Evolutionary conservation across 139 green algal species (phyloP).

Genomic region (Mesotaenium endlicherianum): DNA sequence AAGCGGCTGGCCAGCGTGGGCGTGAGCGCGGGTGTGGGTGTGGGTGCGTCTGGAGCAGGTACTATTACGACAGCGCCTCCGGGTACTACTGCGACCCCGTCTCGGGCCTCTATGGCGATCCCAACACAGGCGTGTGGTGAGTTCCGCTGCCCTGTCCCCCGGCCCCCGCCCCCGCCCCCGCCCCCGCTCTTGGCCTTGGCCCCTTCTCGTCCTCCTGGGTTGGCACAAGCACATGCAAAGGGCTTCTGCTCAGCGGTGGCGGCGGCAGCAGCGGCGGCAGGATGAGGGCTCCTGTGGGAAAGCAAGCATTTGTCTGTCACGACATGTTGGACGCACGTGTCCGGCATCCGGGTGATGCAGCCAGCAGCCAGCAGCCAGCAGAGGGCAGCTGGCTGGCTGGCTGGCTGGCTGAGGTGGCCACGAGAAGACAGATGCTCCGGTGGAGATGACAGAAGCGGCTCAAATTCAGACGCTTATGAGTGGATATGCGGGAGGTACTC

Average conservation of each 20-base stretch:
- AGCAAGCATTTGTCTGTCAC: no score
- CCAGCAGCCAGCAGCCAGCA: no score
- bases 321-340: no score
- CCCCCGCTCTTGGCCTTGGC: background rate
- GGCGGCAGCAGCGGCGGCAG: background rate
- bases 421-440: no score
- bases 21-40: background rate
- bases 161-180: background rate
- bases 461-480: no score
- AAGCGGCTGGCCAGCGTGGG: background rate
- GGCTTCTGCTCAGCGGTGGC: background rate
- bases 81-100: conserved; percentile 23
- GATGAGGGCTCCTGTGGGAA: no score
- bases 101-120: background rate
- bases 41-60: background rate
- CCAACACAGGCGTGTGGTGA: conserved; percentile 8
- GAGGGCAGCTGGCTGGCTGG: no score
- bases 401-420: no score
- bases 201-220: background rate
- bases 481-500: no score
- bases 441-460: no score
- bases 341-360: no score
- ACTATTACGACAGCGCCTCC: conserved; percentile 7
- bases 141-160: background rate
- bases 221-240: background rate